phyloP scores from a whole-genome alignment of 2,329 filamentous ascomycete genomes.

The Volutella citrinella region DNA sequence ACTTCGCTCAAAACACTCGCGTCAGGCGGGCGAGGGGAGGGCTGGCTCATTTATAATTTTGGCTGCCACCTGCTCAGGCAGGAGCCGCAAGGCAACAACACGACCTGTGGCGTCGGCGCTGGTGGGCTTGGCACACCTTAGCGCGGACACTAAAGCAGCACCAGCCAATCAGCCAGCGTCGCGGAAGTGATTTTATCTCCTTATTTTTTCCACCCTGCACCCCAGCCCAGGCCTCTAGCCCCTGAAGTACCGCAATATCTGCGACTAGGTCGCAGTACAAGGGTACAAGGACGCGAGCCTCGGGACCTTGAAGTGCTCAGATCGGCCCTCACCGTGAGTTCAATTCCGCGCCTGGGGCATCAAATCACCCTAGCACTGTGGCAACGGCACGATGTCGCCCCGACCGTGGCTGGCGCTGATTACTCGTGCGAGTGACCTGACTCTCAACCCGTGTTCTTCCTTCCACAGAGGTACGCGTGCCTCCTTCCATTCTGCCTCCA shows the following conservation, averaged over 20 bases:
- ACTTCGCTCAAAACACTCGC: conserved; percentile 51
- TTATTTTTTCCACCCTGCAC: conserved; percentile 30
- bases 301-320: conserved; percentile 1
- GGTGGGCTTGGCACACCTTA: conserved; percentile 37
- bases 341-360: no score
- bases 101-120: conserved; percentile 42
- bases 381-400: no score
- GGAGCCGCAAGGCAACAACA: conserved; percentile 42
- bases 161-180: conserved; percentile 37
- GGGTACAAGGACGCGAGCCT: conserved; percentile 12
- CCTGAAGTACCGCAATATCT: conserved; percentile 40
- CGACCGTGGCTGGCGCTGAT: no score
- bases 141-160: conserved; percentile 30
- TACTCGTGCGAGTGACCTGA: no score
- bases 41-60: conserved; percentile 56
- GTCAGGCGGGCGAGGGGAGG: conserved; percentile 52
- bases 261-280: conserved; percentile 18
- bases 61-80: conserved; percentile 33
- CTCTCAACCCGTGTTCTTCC: no score
- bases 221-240: conserved; percentile 32
- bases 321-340: no score
- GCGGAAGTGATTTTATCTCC: conserved; percentile 37
- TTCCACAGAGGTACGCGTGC: no score
- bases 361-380: no score
- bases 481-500: no score